Percentiles rank a stretch among this genome's conserved stretches.
Evolutionary conservation across 805 yeast genomes (phyloP).

Genomic region (Lipomyces sp.): DNA sequence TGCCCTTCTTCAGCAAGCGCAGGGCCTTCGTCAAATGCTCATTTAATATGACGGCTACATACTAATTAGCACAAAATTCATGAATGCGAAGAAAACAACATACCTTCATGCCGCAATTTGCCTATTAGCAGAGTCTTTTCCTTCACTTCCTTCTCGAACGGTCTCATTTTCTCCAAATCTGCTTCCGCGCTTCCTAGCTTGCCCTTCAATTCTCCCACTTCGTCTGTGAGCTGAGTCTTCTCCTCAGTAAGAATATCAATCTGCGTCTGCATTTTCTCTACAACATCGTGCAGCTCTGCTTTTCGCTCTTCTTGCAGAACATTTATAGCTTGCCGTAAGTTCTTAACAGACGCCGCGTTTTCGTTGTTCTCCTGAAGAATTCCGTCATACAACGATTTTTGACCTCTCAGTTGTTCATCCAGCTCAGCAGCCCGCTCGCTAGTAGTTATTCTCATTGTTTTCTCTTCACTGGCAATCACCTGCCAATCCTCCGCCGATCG

Average conservation of each 20-base stretch:
- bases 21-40: conserved; percentile 95
- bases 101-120: conserved; percentile 80
- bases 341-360: conserved; percentile 37
- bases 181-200: conserved; percentile 26
- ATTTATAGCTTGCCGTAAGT: conserved; percentile 45
- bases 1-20: conserved; percentile 76
- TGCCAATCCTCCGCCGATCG: conserved; percentile 43
- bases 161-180: conserved; percentile 42
- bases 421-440: conserved; percentile 41
- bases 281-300: conserved; percentile 46
- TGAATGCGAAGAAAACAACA: not conserved
- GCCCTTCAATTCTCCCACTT: conserved; percentile 19
- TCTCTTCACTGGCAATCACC: conserved; percentile 47
- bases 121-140: conserved; percentile 83
- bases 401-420: conserved; percentile 44
- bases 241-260: conserved; percentile 25
- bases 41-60: conserved; percentile 77
- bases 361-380: conserved; percentile 17
- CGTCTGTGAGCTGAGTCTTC: conserved; percentile 45
- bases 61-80: not conserved
- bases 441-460: conserved; percentile 29
- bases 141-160: conserved; percentile 60
- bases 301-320: conserved; percentile 39
- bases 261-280: conserved; percentile 35
- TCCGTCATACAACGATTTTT: conserved; percentile 32